Evolutionary conservation across 148 eudicot genomes (phyloP), one percentile per base, ranked within the genome.

Genomic region (Vaccinium myrtillus): DNA sequence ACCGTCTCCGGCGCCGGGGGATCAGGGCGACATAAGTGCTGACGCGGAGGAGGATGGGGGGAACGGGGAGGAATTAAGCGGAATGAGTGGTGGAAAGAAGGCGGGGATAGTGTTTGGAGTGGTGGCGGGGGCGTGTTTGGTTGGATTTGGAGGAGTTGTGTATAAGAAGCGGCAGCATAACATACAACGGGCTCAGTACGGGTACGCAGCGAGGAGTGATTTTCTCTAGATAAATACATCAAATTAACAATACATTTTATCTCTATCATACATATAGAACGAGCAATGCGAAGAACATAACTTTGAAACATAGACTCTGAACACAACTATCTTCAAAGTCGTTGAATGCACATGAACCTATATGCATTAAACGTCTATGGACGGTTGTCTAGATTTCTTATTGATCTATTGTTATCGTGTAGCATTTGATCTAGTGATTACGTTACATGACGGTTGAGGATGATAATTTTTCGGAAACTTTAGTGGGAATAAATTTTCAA

Each of bases 151-250:
- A 8, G 94, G 89, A 14, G 32, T 88, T 19, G 79, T 93, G 25
- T 92, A 93, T 76, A 92, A 84, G 92, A 93, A 91, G 74, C 86
- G 96, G 69, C 90, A 87, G 83, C 90, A 91, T 73, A 93, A 92
- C 59, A 87, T 93, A 21, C 90, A 81, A 18, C 87, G 95, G 25
- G 59, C 92, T 30, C 87, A 90, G 86, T 91, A 88, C 71, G 91
- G 91, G 50, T 83, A 86, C 83, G 90, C 88, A 12, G 91, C 93
- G 18, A 81, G 93, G 71, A 87, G 87, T 75, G 89, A 86, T 49
- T 21, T 84, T 23, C 87, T 88, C 58, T 86, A 88, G 87, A 74
- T 67, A 80, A 43, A 4, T 43, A 43, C 5, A 4, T 43, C 46
- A 43, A 43, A 43, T 43, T 43, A 43, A 4, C 6, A 43, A 43